phyloP scores from a whole-genome alignment of 208 protist genomes.

The Acanthamoeba lugdunensis region DNA sequence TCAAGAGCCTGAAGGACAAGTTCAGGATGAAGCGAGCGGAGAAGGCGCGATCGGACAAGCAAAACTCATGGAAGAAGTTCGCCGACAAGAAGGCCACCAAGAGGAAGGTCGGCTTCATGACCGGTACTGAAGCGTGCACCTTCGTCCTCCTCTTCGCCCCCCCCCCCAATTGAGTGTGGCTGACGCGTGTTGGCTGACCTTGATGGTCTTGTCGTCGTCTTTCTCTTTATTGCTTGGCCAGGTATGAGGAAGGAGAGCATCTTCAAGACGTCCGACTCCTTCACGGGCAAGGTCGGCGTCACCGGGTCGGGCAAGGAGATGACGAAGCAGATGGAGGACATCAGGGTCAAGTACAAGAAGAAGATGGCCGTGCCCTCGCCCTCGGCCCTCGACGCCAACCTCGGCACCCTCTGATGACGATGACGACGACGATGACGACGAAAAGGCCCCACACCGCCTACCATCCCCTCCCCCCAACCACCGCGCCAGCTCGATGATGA shows the following conservation, averaged over 20 bases:
- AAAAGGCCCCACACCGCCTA: too few species aligned
- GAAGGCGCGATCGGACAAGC: slow-evolving; percentile 12
- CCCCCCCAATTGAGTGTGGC: not conserved
- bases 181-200: not conserved
- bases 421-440: too few species aligned
- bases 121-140: not conserved
- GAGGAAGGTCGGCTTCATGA: slow-evolving; percentile 56
- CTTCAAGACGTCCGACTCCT: slow-evolving; percentile 75
- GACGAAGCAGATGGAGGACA: slow-evolving; percentile 56
- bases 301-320: slow-evolving; percentile 74
- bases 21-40: not conserved
- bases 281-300: slow-evolving; percentile 75
- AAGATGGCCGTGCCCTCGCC: slow-evolving; percentile 34
- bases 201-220: too few species aligned
- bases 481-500: too few species aligned
- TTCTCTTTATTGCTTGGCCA: not conserved
- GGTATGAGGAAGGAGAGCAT: slow-evolving; percentile 77
- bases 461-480: too few species aligned
- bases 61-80: slow-evolving; percentile 70
- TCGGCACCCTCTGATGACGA: too few species aligned
- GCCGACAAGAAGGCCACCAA: slow-evolving; percentile 71
- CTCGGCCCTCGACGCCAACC: slow-evolving; percentile 2
- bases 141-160: not conserved
- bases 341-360: slow-evolving; percentile 63
- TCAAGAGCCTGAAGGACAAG: slow-evolving; percentile 70